phyloP scores from a whole-genome alignment of 768 basidiomycete genomes.

The Sarcodon sp. region DNA sequence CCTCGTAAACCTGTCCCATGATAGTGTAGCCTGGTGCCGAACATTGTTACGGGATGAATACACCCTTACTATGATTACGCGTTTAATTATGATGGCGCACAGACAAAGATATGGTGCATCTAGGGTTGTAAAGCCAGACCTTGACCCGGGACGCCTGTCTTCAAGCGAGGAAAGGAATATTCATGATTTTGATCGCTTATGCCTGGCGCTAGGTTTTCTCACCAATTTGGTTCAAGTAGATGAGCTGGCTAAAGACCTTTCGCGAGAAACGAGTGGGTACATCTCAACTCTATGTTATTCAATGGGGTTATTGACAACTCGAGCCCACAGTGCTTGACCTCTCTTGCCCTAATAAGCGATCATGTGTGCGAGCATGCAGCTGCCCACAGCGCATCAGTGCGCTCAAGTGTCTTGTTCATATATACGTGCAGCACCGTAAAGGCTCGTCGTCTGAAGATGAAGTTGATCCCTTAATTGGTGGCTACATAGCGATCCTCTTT shows the following conservation, averaged over 20 bases:
- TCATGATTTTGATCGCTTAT: slow-evolving; percentile 53
- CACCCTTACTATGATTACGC: slow-evolving; percentile 33
- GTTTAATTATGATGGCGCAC: slow-evolving; percentile 31
- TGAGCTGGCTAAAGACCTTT: slow-evolving; percentile 30
- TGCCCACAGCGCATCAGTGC: slow-evolving; percentile 34
- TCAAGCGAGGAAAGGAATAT: background rate
- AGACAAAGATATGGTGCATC: slow-evolving; percentile 5
- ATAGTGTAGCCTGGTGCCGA: slow-evolving; percentile 40
- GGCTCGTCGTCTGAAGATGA: slow-evolving; percentile 11
- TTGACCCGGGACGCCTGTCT: background rate
- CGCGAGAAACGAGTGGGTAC: slow-evolving; percentile 37
- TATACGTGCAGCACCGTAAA: slow-evolving; percentile 31
- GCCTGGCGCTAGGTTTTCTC: slow-evolving; percentile 61
- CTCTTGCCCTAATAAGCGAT: slow-evolving; percentile 32
- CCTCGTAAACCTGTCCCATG: slow-evolving; percentile 61
- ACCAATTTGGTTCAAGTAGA: slow-evolving; percentile 62
- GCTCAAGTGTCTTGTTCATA: slow-evolving; percentile 33
- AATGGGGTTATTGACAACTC: background rate
- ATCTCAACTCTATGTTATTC: background rate
- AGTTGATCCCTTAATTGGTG: slow-evolving; percentile 39
- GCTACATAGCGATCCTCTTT: slow-evolving; percentile 67
- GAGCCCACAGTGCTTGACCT: slow-evolving; percentile 32
- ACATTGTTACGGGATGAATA: slow-evolving; percentile 33
- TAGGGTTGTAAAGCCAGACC: slow-evolving; percentile 6
- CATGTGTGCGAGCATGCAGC: slow-evolving; percentile 38